Evolutionary conservation across 768 basidiomycete species (phyloP).

Genomic region (Boletus tomentosulus): DNA sequence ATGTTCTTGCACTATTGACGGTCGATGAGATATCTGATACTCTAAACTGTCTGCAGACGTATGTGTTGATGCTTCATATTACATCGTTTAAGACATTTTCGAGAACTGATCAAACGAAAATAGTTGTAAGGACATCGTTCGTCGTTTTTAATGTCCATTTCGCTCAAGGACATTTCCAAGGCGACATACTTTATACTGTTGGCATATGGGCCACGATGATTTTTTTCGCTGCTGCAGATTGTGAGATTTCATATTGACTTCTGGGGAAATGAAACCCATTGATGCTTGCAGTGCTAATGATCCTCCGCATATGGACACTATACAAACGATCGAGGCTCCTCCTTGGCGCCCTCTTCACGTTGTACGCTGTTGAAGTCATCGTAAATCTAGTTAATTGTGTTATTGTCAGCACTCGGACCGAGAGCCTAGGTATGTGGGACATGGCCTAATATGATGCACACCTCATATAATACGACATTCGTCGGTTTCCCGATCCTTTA

Average conservation of each 20-base stretch:
- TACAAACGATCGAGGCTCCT: neutral
- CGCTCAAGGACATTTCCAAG: neutral
- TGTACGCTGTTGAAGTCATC: neutral
- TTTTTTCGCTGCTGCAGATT: slow-evolving; percentile 2
- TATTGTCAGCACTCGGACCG: neutral
- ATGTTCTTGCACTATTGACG: too few relatives aligned
- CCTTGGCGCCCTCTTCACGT: neutral
- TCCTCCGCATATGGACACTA: slow-evolving; percentile 1
- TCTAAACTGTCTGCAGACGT: neutral
- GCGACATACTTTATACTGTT: neutral
- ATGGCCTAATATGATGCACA: neutral
- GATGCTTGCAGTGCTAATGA: neutral
- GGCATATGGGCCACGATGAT: neutral
- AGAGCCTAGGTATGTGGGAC: neutral
- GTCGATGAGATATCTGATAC: neutral
- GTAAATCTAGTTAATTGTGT: neutral
- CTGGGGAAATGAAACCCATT: neutral
- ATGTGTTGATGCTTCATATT: neutral
- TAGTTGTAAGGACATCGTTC: neutral
- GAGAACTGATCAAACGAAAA: neutral
- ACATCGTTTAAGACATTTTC: neutral
- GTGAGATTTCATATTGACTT: neutral
- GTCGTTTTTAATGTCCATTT: neutral
- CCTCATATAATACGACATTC: neutral
- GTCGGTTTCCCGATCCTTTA: neutral